Evolutionary conservation across 2,329 filamentous ascomycete genomes (phyloP), one percentile per base, ranked within the genome.

Genomic region (Alternaria viburni): DNA sequence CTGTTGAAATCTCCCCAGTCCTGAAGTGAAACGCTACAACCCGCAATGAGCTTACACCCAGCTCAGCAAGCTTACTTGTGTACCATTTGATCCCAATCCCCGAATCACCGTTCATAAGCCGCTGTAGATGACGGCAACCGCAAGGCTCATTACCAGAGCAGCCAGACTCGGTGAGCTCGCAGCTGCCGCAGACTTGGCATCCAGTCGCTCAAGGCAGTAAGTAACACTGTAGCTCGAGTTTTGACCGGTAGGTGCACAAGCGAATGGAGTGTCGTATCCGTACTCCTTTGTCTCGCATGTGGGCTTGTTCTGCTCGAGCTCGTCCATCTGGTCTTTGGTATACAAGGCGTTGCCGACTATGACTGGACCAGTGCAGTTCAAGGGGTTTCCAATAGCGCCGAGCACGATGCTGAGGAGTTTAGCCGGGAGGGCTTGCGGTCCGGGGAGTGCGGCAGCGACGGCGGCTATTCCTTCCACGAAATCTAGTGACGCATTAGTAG

Each of bases 401-500:
- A 41, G 15, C 36, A 17, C 36, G 36, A 17, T 17, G 36, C 36
- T 41, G 36, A 41, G 36, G 4, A 41, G 36, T 11, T 9, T 41
- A 2, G 36, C 36, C 0, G 36, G 36, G 1, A 41, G 15, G 5
- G 36, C 36, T 41, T 41, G 36, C 36, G 36, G 36, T 0, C 36
- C 36, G 1, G 36, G 36, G n/a, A 41, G 1, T 41, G 36, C 36
- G 36, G 36, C 36, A 41, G 36, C 36, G 36, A 41, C 36, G 36
- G 36, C 36, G n/a, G n/a, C 36, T 17, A 41, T 41, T 2, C 36
- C 36, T 11, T 41, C 36, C 36, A 41, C 36, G 1, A 41, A 41
- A 1, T 41, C 36, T 17, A 0, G 8, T 17, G 0, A 6, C 0
- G n/a, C 0, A 4, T 41, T 41, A 41, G 36, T 1, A 41, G n/a